Evolutionary conservation across 2,329 filamentous ascomycete genomes (phyloP).

Genomic region (Alternaria viburni): DNA sequence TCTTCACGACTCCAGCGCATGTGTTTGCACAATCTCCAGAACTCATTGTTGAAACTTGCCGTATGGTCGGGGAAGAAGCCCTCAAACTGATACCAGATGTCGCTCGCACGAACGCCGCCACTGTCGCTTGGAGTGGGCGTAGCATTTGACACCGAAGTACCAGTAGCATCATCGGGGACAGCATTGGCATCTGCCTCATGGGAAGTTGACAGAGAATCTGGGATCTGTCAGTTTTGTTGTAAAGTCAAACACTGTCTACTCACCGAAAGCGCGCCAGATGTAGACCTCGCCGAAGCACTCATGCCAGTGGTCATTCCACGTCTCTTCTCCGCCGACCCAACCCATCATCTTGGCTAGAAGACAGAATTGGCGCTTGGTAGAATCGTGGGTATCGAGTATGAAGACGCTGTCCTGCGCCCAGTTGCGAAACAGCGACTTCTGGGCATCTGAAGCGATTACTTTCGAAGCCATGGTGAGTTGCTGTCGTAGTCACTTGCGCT

Average conservation of each 20-base stretch:
- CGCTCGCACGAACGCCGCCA: neutral
- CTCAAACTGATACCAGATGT: neutral
- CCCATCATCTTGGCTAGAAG: neutral
- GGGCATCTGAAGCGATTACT: neutral
- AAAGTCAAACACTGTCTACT: neutral
- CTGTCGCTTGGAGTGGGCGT: neutral
- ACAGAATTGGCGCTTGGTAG: conserved; percentile 3
- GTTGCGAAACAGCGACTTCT: neutral
- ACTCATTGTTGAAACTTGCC: conserved; percentile 14
- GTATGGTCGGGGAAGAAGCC: conserved; percentile 2
- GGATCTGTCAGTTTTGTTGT: neutral
- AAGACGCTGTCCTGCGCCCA: neutral
- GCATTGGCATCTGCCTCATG: neutral
- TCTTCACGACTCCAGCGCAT: conserved; percentile 15
- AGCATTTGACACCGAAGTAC: neutral
- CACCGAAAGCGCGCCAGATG: conserved; percentile 5
- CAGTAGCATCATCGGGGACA: neutral
- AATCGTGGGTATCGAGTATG: neutral
- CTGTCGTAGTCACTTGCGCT: neutral
- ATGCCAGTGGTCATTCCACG: conserved; percentile 1
- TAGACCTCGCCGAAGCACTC: conserved; percentile 1
- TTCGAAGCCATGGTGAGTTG: neutral
- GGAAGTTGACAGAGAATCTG: neutral
- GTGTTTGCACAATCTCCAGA: conserved; percentile 14
- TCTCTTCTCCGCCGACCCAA: conserved; percentile 7